These are phyloP conservation scores for Tulasnella sp. DNA, from an alignment of 768 basidiomycete species.

Conservation along the genomic window DNA sequence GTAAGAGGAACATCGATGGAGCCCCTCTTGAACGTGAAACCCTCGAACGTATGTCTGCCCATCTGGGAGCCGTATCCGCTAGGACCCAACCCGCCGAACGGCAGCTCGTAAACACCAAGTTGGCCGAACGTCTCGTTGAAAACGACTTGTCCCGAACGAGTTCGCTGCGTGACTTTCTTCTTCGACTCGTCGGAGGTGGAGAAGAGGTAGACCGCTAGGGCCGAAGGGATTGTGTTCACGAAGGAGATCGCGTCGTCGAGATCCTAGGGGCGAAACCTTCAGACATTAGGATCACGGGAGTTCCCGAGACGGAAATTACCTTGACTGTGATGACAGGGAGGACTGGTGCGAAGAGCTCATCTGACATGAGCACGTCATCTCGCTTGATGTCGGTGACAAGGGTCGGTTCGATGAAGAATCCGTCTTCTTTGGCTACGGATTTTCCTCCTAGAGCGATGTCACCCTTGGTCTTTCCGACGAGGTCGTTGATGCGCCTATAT, in stretches of 20 bases:
- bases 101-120: constrained; percentile 25
- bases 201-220: constrained; percentile 56
- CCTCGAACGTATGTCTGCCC: constrained; percentile 42
- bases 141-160: constrained; percentile 43
- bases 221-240: constrained; percentile 28
- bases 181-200: constrained; percentile 33
- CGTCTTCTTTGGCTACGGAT: constrained; percentile 35
- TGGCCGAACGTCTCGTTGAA: constrained; percentile 47
- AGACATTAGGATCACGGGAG: neutral
- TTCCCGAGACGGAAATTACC: neutral
- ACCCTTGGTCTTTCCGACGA: constrained; percentile 57
- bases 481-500: constrained; percentile 26
- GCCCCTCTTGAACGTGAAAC: constrained; percentile 46
- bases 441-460: constrained; percentile 53
- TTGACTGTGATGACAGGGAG: constrained; percentile 25
- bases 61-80: constrained; percentile 36
- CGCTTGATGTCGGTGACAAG: constrained; percentile 48
- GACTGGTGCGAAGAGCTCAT: constrained; percentile 30
- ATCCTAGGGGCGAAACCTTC: neutral
- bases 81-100: neutral
- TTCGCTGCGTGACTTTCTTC: constrained; percentile 36
- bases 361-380: constrained; percentile 17
- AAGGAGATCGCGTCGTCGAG: constrained; percentile 21
- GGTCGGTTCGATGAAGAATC: constrained; percentile 59
- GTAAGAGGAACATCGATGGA: constrained; percentile 35